Evolutionary conservation across 2,329 filamentous ascomycete species (phyloP), one percentile per base, ranked within the genome.

Genomic region (Ophioceras dolichostomum): DNA sequence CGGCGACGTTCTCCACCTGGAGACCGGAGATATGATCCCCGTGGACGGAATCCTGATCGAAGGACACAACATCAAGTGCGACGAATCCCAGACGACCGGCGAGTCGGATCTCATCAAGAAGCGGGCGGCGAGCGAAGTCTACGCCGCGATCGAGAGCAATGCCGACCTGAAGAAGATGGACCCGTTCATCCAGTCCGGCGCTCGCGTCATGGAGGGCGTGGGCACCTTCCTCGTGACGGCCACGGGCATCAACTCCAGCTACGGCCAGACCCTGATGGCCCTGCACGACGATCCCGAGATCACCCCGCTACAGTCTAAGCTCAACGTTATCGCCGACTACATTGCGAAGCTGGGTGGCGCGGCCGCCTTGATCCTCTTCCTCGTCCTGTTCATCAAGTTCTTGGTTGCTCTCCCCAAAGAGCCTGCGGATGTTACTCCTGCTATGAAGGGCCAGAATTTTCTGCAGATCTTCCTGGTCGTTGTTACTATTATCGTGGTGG

Each of bases 301-400:
- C 43, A 86, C 82, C 0, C 82, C 82, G 10, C 68, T 87, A 16
- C 82, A 87, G 56, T 76, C 75, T 42, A 87, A 86, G 59, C 67
- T 87, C 37, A 83, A 82, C 50, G 66, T 73, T 42, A 75, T 87
- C 44, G 82, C 82, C 41, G 78, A 83, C 45, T 84, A 81, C 61
- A 86, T 86, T 53, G 81, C 81, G 40, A 83, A 83, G 56, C 62
- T 85, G 26, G 81, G 81, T 57, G 85, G 84, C 54, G 76, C 69
- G 36, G 84, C 86, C 34, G 85, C 82, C 45, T 64, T 91, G 12
- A 62, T 86, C 8, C 67, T 94, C 33, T 94, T 95, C 60, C 68
- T 89, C 33, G 81, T 93, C 32, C 68, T 94, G 12, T 75, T 94
- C 50, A 88, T 94, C 61, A 74, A 86, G 49, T 95, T 94, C 53